A percentile compares a stretch with the other conserved stretches of the same genome.
phyloP scores from a whole-genome alignment of 116 monocot genomes.

The Iris pallida region DNA sequence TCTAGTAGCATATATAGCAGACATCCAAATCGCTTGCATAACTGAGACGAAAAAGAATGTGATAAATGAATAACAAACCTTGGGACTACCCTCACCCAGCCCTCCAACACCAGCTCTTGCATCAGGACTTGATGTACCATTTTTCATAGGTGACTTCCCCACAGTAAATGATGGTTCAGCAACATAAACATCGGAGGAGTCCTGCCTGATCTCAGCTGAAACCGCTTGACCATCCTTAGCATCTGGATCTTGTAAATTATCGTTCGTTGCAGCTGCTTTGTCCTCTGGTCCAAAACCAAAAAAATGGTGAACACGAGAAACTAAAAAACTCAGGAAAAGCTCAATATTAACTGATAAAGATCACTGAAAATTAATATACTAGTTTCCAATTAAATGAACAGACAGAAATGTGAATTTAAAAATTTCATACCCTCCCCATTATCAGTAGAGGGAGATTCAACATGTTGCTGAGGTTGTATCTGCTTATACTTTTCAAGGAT shows the following conservation, averaged over 20 bases:
- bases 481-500: conserved; percentile 90
- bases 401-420: neutral
- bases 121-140: conserved; percentile 36
- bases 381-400: neutral
- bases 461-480: conserved; percentile 34
- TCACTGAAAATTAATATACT: neutral
- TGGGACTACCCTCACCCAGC: conserved; percentile 79
- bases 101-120: conserved; percentile 29
- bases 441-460: conserved; percentile 26
- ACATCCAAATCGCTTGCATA: neutral
- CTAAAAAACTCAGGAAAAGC: neutral
- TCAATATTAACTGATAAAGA: neutral
- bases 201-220: conserved; percentile 26
- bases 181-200: conserved; percentile 35
- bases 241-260: conserved; percentile 1
- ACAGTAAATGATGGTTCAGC: conserved; percentile 54
- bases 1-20: neutral
- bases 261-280: conserved; percentile 13
- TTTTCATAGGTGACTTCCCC: conserved; percentile 64
- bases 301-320: neutral
- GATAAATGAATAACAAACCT: conserved; percentile 46
- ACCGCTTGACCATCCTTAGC: neutral
- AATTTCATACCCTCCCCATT: conserved; percentile 32
- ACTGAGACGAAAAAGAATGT: neutral
- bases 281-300: conserved; percentile 24